Percentiles rank a stretch among this genome's conserved stretches.
phyloP scores from a whole-genome alignment of 139 green algal genomes.

The Micractinium sp. region DNA sequence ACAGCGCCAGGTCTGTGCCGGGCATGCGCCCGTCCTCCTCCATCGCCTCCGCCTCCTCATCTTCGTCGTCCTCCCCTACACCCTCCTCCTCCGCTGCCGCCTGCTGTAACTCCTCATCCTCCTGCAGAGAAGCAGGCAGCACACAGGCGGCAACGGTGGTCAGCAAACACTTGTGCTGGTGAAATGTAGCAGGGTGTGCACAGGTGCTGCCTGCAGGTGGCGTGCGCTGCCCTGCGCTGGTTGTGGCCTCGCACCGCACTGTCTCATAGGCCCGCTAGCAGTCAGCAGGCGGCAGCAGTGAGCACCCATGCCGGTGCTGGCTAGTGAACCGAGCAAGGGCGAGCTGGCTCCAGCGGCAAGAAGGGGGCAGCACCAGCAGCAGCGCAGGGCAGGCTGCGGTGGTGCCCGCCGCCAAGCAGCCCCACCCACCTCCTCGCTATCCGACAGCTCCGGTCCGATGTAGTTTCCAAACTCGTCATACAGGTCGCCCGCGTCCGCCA shows the following conservation, averaged over 20 bases:
- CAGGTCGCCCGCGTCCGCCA: conserved; percentile 31
- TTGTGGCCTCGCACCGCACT: too few relatives aligned
- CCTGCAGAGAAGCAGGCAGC: conserved; percentile 30
- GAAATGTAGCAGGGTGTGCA: too few relatives aligned
- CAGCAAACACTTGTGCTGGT: too few relatives aligned
- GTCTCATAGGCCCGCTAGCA: too few relatives aligned
- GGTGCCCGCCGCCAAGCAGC: background rate
- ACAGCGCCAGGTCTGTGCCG: conserved; percentile 15
- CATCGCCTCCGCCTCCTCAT: conserved; percentile 51
- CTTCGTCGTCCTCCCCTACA: conserved; percentile 32
- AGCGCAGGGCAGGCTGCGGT: too few relatives aligned
- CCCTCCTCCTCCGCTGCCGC: conserved; percentile 37
- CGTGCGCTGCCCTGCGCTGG: background rate
- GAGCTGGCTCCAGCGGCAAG: too few relatives aligned
- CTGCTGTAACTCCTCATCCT: conserved; percentile 65
- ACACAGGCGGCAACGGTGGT: too few relatives aligned
- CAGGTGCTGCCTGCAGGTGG: background rate
- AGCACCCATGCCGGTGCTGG: too few relatives aligned
- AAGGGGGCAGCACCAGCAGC: background rate
- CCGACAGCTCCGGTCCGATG: conserved; percentile 90
- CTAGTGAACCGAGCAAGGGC: too few relatives aligned
- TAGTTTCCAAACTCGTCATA: conserved; percentile 99
- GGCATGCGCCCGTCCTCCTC: conserved; percentile 46
- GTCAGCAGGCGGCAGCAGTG: too few relatives aligned
- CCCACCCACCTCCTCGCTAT: conserved; percentile 70